Base-by-base conservation (phyloP, 371 early-diverging fungal genomes). In the Haplosporangium sp. region DNA sequence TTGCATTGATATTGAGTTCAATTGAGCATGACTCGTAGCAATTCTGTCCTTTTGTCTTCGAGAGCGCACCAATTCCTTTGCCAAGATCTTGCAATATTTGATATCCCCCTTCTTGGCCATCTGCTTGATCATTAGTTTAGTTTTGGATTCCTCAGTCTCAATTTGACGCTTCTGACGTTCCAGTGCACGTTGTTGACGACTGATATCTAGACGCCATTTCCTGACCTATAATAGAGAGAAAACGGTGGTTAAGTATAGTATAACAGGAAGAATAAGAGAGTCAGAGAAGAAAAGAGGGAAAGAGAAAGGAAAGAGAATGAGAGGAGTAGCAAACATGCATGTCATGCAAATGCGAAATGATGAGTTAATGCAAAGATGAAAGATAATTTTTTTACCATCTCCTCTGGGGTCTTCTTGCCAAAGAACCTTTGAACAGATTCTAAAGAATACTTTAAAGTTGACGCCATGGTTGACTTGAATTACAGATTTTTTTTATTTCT, bases 1-100 rank as follows among this genome's bases (percentile, higher is more conserved):
- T 78, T 96, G 95, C 95, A 97, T 93, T 39, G 88, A 82, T 60
- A 98, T 90, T 13, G 95, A 94, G 82, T 95, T 96, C 74, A 98
- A 87, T 78, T 97, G 97, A 0, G 98, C 98, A 74, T 96, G 97
- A 74, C 92, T 92, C 34, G 94, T 95, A 72, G 92, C 88, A 45
- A 98, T 67, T 44, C 97, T 87, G 63, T 94, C 89, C 76, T 92
- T 94, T 35, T 96, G 95, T 68, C 89, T 91, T 59, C 92, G 86
- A 59, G 94, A 91, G 7, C 93, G 88, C 38, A 96, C 92, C 47
- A 98, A 84, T 78, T 96, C 96, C 75, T 92, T 94, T 19, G 97
- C 97, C 37, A 96, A 84, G 53, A 88, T 86, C 69, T 88, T 93
- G 83, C 96, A 96, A 15, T 88, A 89, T 47, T 87, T 88, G 38